Evolutionary conservation across 192 early-diverging fungal genomes (phyloP), one percentile per base, ranked within the genome.

Genomic region (Dimargaris xerosporica): DNA sequence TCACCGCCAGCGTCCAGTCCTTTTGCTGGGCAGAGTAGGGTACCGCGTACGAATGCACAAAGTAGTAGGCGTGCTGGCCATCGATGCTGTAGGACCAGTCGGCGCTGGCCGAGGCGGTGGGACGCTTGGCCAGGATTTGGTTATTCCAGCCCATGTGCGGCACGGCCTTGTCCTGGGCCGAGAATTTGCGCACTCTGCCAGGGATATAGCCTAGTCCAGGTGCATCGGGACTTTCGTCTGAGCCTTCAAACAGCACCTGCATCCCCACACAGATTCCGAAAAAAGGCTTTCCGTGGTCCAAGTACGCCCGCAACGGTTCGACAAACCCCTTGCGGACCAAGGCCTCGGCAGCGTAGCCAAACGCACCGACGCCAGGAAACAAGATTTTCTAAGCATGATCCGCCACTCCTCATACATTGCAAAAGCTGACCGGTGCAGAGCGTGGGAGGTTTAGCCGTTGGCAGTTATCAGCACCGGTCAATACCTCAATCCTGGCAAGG

Each of bases 191-290:
- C 30, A 88, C 82, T 3, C 69, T 74, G 12, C 85, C 85, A 0
- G 85, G 83, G 56, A 99, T 85, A 25, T 98, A 62, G 5, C 91
- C 88, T 31, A 99, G 75, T 11, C 97, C 97, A 1, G 77, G 67
- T 17, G 87, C 82, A 3, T 73, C 75, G 0, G 88, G 88, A 9
- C 73, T 82, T 75, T 99, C 97, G 42, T 96, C 92, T 0, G 92
- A 95, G 2, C 85, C 89, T 42, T 85, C 83, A 66, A 90, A 96
- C 50, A 99, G 70, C 5, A 85, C 83, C 68, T 99, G 97, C 91
- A 99, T 90, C 13, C 95, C 97, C 10, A 99, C 88, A 70, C 97
- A 99, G 63, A 99, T 99, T 16, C 95, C 97, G 88, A 99, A 90
- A 67, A 95, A 90, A 19, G 94, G 97, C 46, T 77, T 78, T 16